A percentile compares a stretch with the other conserved stretches of the same genome.
Evolutionary conservation across 2,329 filamentous ascomycete species (phyloP).

Genomic region (Hysterium pulicare): DNA sequence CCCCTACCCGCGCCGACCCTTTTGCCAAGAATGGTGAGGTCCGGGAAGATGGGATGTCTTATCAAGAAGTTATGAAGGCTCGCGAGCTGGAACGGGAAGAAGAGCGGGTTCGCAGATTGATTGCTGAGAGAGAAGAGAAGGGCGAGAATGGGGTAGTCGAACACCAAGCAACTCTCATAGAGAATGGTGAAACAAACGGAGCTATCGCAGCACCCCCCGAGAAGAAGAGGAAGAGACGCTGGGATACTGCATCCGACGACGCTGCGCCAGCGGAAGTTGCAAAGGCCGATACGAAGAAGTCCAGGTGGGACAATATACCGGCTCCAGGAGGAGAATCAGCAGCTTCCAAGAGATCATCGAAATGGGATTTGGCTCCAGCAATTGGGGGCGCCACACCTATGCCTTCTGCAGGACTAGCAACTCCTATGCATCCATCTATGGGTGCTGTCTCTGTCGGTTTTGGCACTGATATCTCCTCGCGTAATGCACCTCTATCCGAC

Average conservation of each 20-base stretch:
- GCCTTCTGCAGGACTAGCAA: slow-evolving; percentile 69
- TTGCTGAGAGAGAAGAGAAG: slow-evolving; percentile 69
- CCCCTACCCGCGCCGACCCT: slow-evolving; percentile 80
- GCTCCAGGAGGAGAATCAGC: slow-evolving; percentile 49
- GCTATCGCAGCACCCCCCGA: slow-evolving; percentile 55
- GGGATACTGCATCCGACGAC: slow-evolving; percentile 71
- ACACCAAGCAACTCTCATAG: slow-evolving; percentile 73
- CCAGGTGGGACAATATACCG: slow-evolving; percentile 83
- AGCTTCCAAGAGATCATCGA: slow-evolving; percentile 74
- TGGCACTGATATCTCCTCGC: slow-evolving; percentile 74
- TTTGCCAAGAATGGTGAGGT: slow-evolving; percentile 72
- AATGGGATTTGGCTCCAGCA: slow-evolving; percentile 87
- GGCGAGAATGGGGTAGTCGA: slow-evolving; percentile 60
- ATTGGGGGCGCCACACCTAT: slow-evolving; percentile 65
- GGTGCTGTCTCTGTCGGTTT: slow-evolving; percentile 59
- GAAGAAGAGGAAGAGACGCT: slow-evolving; percentile 88
- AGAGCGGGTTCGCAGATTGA: slow-evolving; percentile 74
- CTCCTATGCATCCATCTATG: slow-evolving; percentile 70
- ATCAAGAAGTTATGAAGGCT: slow-evolving; percentile 85
- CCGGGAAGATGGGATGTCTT: slow-evolving; percentile 71
- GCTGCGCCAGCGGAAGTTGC: slow-evolving; percentile 35
- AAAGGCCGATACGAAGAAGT: slow-evolving; percentile 57
- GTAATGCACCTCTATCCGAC: slow-evolving; percentile 81
- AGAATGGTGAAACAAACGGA: slow-evolving; percentile 67
- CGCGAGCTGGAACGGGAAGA: slow-evolving; percentile 93